phyloP scores from a whole-genome alignment of 2,329 filamentous ascomycete genomes.

The Alternaria solani region DNA sequence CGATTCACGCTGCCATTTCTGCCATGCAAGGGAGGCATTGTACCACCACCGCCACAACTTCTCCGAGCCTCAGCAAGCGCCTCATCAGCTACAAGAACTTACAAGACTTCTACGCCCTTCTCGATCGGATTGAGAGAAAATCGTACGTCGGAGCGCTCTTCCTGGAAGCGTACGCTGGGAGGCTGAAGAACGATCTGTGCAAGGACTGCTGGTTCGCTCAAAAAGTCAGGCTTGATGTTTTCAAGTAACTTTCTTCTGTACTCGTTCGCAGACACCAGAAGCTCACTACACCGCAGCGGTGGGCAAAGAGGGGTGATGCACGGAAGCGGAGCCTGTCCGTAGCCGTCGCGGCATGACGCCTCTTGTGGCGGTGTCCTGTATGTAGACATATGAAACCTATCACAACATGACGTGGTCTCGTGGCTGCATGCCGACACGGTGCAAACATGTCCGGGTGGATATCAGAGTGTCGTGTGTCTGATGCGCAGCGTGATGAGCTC shows the following conservation, averaged over 20 bases:
- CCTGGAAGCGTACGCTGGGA: constrained; percentile 25
- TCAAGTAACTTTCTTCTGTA: not conserved
- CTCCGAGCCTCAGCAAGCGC: not conserved
- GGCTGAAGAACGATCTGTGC: constrained; percentile 32
- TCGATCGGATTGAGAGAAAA: constrained; percentile 35
- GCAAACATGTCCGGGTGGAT: constrained; percentile 11
- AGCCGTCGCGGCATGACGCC: not conserved
- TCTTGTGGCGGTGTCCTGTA: constrained; percentile 22
- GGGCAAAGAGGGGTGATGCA: not conserved
- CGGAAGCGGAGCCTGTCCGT: not conserved
- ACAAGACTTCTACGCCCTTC: constrained; percentile 37
- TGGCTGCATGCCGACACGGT: constrained; percentile 18
- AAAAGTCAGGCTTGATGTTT: constrained; percentile 20
- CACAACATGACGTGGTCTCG: constrained; percentile 38
- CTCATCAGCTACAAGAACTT: constrained; percentile 31
- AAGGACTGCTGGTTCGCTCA: constrained; percentile 35
- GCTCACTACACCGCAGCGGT: not conserved
- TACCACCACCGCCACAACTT: not conserved
- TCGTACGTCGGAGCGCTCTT: constrained; percentile 25
- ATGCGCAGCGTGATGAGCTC: constrained; percentile 21
- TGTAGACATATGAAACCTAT: not conserved
- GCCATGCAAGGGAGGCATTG: not conserved
- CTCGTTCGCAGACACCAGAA: not conserved
- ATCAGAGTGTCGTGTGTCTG: constrained; percentile 29
- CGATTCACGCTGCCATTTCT: not conserved